phyloP scores from a whole-genome alignment of 495 filamentous ascomycete species.

The Neurospora sp. region DNA sequence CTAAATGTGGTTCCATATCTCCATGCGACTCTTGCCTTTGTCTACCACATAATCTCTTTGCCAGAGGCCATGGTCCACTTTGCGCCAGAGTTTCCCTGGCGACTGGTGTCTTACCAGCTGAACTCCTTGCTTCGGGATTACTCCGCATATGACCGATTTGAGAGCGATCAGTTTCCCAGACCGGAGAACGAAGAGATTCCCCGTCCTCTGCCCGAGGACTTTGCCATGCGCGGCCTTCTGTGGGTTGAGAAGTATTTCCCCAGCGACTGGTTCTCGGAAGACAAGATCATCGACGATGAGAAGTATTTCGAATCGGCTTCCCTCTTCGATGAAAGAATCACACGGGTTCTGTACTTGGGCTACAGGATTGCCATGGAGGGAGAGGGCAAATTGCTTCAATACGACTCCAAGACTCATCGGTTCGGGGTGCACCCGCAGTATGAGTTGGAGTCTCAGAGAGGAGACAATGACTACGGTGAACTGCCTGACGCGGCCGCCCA shows the following conservation, averaged over 20 bases:
- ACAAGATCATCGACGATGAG: conserved; percentile 67
- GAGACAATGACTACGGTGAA: conserved; percentile 16
- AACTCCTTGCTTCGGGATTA: conserved; percentile 48
- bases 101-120: conserved; percentile 48
- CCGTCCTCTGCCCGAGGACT: conserved; percentile 79
- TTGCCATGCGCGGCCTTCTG: conserved; percentile 61
- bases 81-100: conserved; percentile 52
- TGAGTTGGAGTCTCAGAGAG: conserved; percentile 7
- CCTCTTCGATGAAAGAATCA: conserved; percentile 52
- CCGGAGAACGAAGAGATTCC: conserved; percentile 36
- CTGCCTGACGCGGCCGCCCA: conserved; percentile 15
- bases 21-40: conserved; percentile 61
- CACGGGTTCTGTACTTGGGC: conserved; percentile 69
- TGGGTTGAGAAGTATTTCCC: conserved; percentile 67
- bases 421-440: conserved; percentile 25
- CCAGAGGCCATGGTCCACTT: conserved; percentile 38
- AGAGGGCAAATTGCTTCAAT: conserved; percentile 25
- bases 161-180: conserved; percentile 41
- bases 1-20: conserved; percentile 55
- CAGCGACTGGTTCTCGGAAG: conserved; percentile 54
- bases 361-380: conserved; percentile 39
- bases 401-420: conserved; percentile 17
- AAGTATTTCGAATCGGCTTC: conserved; percentile 59
- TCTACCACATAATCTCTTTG: conserved; percentile 47
- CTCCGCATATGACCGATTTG: conserved; percentile 36